A percentile compares a stretch with the other conserved stretches of the same genome.
phyloP scores from a whole-genome alignment of 148 eudicot species.

The Fallopia convolvulus region DNA sequence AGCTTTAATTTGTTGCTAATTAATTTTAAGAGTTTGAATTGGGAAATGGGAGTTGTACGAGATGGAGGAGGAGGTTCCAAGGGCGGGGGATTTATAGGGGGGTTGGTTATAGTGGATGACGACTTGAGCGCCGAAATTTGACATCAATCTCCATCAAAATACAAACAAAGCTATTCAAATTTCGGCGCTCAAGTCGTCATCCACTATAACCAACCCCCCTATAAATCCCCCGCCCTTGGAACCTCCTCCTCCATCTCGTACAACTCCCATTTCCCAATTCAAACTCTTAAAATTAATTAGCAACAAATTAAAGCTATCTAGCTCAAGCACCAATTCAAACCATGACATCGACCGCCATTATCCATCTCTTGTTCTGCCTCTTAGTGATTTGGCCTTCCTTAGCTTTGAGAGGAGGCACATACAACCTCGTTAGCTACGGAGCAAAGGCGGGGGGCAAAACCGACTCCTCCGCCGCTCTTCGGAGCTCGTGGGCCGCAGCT shows the following conservation, averaged over 20 bases:
- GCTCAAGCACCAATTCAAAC: neutral
- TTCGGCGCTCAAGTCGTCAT: too few relatives aligned
- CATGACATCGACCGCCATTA: neutral
- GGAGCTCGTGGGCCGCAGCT: slow-evolving; percentile 27
- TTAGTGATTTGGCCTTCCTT: neutral
- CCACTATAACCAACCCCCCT: neutral
- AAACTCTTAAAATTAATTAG: neutral
- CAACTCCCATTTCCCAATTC: neutral
- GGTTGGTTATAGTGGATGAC: too few relatives aligned
- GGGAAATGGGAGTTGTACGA: neutral
- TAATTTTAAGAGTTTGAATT: neutral
- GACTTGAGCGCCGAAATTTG: too few relatives aligned
- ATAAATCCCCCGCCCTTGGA: neutral
- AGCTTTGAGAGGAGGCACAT: neutral
- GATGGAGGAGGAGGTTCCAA: neutral
- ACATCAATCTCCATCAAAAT: too few relatives aligned
- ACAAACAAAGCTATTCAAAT: too few relatives aligned
- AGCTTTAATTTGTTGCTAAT: neutral
- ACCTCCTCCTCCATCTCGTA: neutral
- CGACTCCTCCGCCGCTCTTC: slow-evolving; percentile 23
- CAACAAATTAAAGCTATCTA: neutral
- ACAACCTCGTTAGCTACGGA: slow-evolving; percentile 12
- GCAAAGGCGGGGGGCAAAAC: slow-evolving; percentile 19
- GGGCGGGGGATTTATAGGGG: neutral
- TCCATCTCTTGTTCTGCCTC: neutral